Conservation (phyloP, 192 early-diverging fungal species). For the Obelidium mucronatum region DNA sequence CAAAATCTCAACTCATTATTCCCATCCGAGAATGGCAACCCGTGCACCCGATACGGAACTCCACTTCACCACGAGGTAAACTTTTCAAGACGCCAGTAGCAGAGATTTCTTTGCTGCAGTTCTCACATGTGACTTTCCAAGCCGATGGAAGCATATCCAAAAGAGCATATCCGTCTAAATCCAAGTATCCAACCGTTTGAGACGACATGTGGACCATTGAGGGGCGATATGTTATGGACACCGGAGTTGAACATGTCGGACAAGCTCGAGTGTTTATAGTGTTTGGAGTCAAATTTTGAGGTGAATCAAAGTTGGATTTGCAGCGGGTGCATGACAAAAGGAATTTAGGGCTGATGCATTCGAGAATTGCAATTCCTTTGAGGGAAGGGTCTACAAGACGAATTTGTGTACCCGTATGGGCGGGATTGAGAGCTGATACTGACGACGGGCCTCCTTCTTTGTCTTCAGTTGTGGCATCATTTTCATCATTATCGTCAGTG, state of each 20-base stretch:
- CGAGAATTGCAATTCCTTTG: conserved; percentile 71
- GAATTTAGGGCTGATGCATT: conserved; percentile 69
- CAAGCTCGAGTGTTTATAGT: conserved; percentile 60
- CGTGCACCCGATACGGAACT: conserved; percentile 16
- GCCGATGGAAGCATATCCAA: conserved; percentile 78
- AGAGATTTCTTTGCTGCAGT: conserved; percentile 62
- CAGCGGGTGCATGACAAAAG: conserved; percentile 79
- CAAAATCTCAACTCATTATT: too few species aligned
- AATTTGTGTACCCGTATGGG: conserved; percentile 76
- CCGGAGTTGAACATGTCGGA: conserved; percentile 56
- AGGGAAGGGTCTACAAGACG: conserved; percentile 67
- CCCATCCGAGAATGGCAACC: conserved; percentile 19
- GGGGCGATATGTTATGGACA: conserved; percentile 67
- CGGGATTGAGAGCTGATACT: too few species aligned
- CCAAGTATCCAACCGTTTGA: conserved; percentile 72
- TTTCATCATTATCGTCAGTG: conserved; percentile 30
- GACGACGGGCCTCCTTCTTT: conserved; percentile 3
- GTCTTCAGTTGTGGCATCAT: background rate
- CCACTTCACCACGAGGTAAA: conserved; percentile 32
- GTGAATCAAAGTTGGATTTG: conserved; percentile 64
- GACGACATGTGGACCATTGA: conserved; percentile 65
- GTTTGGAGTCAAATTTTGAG: conserved; percentile 31
- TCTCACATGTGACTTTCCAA: conserved; percentile 74
- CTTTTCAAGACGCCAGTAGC: conserved; percentile 32
- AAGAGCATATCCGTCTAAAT: conserved; percentile 71